Base-by-base conservation (phyloP, 345 rosid genomes). In the Linum trigynum region DNA sequence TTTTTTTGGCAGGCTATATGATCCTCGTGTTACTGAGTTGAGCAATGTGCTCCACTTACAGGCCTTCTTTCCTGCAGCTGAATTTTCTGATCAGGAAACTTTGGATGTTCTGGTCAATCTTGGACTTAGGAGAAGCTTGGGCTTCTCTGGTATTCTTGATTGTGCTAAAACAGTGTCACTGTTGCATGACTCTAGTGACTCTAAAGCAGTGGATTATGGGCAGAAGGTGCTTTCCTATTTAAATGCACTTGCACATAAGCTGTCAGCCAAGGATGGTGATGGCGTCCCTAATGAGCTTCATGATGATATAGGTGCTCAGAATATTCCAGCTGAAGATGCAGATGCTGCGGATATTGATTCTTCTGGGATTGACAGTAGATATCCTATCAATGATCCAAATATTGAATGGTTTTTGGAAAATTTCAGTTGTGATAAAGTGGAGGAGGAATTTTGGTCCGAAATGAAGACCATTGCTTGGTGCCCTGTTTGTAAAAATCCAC, bases 371-470 rank as follows among this genome's bases (percentile, higher is more conserved):
- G 76, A 75, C 37, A 66, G 72, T 45, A 67, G 65, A 60, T 63
- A 59, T 68, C 64, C 64, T 74, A 57, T 65, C 67, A 78, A 77
- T 78, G 81, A 75, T 63, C 57, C 70, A 15, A 84, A 75, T 60
- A 63, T 75, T 72, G 76, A 69, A 58, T 79, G 68, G 74, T 73
- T 85, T 69, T 75, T 80, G 65, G 81, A 74, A 55, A 75, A 70
- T 75, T 63, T 84, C 65, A 67, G 75, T 75, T 81, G 74, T 70
- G 83, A 81, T 72, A 78, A 75, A 77, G 69, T 81, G 35, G 95
- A 83, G 77, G 89, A 87, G 65, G 85, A 79, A n/a, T 92, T 92
- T 78, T 92, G 98, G 98, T 76, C 81, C 72, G 92, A 89, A 74
- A 61, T 92, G 71, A 87, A 80, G 82, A 71, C 79, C 69, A 85